These are phyloP conservation scores for Aspergillus japonicus DNA, from an alignment of 2,329 filamentous ascomycete species.

Conservation along the genomic window DNA sequence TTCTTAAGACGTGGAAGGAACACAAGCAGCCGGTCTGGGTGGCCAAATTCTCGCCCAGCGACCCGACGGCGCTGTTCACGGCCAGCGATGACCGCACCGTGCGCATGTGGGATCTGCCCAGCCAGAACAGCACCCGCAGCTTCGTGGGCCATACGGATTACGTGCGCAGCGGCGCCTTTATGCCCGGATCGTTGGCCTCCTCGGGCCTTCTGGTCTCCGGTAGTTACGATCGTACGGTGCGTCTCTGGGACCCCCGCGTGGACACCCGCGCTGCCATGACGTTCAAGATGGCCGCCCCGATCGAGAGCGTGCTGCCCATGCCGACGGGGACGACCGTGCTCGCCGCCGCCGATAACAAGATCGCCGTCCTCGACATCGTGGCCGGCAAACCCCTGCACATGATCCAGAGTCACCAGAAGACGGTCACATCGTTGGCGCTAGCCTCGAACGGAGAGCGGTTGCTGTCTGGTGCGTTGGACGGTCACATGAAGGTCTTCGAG, in stretches of 20 bases:
- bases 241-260: constrained; percentile 85
- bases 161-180: constrained; percentile 80
- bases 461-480: constrained; percentile 85
- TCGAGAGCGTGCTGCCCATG: constrained; percentile 86
- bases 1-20: constrained; percentile 90
- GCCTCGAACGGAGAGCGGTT: constrained; percentile 79
- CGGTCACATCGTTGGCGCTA: constrained; percentile 81
- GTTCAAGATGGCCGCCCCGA: constrained; percentile 87
- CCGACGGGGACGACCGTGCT: constrained; percentile 83
- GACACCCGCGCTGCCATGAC: constrained; percentile 74
- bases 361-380: constrained; percentile 89
- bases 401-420: constrained; percentile 95
- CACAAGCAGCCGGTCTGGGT: constrained; percentile 94
- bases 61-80: constrained; percentile 82
- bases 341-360: constrained; percentile 78
- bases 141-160: constrained; percentile 91
- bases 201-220: constrained; percentile 79
- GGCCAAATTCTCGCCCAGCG: constrained; percentile 85
- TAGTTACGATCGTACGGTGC: constrained; percentile 91
- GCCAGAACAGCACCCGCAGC: constrained; percentile 69
- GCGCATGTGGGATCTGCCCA: constrained; percentile 88
- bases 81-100: constrained; percentile 92
- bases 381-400: constrained; percentile 83
- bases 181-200: constrained; percentile 64
- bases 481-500: constrained; percentile 96